Evolutionary conservation across 192 early-diverging fungal species (phyloP).

Genomic region (Coemansia sp.): DNA sequence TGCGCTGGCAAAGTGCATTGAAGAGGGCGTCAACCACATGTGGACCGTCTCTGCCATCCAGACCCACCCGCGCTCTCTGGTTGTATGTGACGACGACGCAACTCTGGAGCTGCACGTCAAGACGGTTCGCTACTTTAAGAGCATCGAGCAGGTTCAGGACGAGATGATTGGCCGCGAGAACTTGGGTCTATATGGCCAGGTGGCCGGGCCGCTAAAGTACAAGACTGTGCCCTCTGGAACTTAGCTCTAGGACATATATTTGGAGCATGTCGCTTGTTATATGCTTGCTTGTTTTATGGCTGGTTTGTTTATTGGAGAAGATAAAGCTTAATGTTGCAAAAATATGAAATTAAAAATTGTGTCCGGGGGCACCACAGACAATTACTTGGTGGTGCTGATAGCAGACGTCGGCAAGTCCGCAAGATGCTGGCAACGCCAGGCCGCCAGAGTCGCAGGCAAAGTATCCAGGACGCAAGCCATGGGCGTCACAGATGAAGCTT

Average conservation of each 20-base stretch:
- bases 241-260: slow-evolving; percentile 4
- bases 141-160: slow-evolving; percentile 79
- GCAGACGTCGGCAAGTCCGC: slow-evolving; percentile 32
- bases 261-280: neutral
- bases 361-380: slow-evolving; percentile 26
- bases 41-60: slow-evolving; percentile 87
- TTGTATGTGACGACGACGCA: slow-evolving; percentile 86
- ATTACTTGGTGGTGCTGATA: slow-evolving; percentile 33
- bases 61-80: slow-evolving; percentile 72
- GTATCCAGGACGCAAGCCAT: slow-evolving; percentile 24
- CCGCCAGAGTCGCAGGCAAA: slow-evolving; percentile 44
- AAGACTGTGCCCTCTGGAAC: slow-evolving; percentile 45
- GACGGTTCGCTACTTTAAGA: slow-evolving; percentile 86
- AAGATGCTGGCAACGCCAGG: slow-evolving; percentile 30
- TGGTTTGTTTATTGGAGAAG: slow-evolving; percentile 1
- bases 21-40: slow-evolving; percentile 83
- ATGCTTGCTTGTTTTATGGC: neutral
- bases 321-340: neutral
- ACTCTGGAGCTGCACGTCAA: slow-evolving; percentile 86
- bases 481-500: slow-evolving; percentile 29
- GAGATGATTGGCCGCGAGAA: slow-evolving; percentile 71
- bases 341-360: neutral
- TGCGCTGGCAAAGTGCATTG: slow-evolving; percentile 81
- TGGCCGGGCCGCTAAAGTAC: slow-evolving; percentile 51
- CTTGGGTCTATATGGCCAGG: slow-evolving; percentile 67